Evolutionary conservation across 2,329 filamentous ascomycete genomes (phyloP), one percentile per base, ranked within the genome.

Genomic region (Gyromitra esculenta): DNA sequence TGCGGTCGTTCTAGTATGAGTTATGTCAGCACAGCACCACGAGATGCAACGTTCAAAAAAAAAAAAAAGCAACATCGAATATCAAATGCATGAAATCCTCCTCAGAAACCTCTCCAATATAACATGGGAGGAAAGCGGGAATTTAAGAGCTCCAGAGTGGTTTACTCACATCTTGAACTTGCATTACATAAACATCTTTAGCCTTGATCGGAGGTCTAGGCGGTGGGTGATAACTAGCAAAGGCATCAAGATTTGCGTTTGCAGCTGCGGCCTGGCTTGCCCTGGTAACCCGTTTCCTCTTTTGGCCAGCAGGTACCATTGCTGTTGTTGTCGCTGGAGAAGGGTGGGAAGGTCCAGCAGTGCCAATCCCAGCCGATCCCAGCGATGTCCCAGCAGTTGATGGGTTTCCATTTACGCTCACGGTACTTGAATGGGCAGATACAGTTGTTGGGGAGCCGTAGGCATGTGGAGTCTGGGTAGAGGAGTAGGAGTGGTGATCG

Each of bases 301-400:
- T 98, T 83, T 96, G 92, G 43, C 94, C 93, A n/a, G 76, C 75
- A n/a, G 78, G 69, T 21, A 76, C 75, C 25, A 31, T 31, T 35
- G 78, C 76, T 18, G 73, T 54, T 41, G 75, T 73, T 65, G 72
- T 45, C 57, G 66, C 39, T 57, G 65, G 72, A 35, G 75, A 56
- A n/a, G 64, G 54, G 21, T 76, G 68, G 1, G 75, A 76, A 64
- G 72, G 73, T 21, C 71, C 77, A 57, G 66, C 54, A 59, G 83
- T 83, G 37, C 83, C 83, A 76, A 85, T 88, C 37, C 85, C 86
- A 80, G 88, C 87, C 5, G 92, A 94, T 13, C 90, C 91, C 5
- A 94, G 85, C 13, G 95, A 98, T 0, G 96, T 97, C 4, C 94
- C 91, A 56, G 95, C 95, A 0, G 94, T 97, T 2, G 93, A 96